Conservation (phyloP, 2,329 filamentous ascomycete species). For the Aspergillaceae sp. region DNA sequence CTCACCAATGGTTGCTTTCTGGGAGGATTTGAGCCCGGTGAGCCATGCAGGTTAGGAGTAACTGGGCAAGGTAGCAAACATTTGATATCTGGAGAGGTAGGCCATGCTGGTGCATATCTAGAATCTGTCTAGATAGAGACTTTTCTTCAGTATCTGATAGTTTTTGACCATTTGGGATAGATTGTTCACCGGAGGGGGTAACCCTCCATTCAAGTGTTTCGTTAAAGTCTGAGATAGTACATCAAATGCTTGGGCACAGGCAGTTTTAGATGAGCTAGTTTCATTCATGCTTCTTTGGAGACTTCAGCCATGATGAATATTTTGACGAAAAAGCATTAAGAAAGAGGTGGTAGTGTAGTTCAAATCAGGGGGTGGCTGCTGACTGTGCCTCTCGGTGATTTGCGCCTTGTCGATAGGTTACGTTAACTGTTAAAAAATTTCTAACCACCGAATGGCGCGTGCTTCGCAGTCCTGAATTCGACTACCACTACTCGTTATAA, state of each 20-base stretch:
- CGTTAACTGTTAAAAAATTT: too few species aligned
- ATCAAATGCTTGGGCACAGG: too few species aligned
- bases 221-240: background rate
- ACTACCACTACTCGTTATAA: too few species aligned
- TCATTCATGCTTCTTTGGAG: too few species aligned
- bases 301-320: background rate
- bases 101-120: background rate
- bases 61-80: background rate
- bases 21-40: background rate
- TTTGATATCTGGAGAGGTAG: background rate
- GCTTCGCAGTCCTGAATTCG: too few species aligned
- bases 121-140: background rate
- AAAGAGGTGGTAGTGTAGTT: too few species aligned
- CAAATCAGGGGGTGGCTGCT: too few species aligned
- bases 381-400: too few species aligned
- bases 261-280: too few species aligned
- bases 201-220: background rate
- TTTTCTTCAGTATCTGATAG: background rate
- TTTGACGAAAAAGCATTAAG: too few species aligned
- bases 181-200: background rate
- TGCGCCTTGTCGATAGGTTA: too few species aligned
- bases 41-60: background rate
- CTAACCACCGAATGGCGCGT: too few species aligned
- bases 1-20: background rate
- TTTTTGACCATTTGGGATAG: background rate